These are phyloP conservation scores for Royoungia palumana DNA, from an alignment of 768 basidiomycete genomes.

Conservation along the genomic window DNA sequence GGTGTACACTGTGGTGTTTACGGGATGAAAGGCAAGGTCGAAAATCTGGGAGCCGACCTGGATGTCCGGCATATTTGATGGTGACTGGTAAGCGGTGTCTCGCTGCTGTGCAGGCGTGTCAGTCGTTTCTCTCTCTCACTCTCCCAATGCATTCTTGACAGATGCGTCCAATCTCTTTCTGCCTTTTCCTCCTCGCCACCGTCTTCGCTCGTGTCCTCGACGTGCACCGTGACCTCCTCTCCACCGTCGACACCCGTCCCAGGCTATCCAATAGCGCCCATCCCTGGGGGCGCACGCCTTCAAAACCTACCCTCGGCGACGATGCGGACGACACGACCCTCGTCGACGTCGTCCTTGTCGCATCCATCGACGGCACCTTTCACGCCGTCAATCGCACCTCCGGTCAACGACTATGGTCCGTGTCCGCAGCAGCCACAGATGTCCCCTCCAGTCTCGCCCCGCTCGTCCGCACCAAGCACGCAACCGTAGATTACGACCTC, in stretches of 20 bases:
- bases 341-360: conserved; percentile 81
- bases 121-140: neutral
- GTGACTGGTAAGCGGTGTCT: neutral
- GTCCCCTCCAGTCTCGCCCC: conserved; percentile 61
- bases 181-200: conserved; percentile 24
- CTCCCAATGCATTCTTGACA: conserved; percentile 16
- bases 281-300: conserved; percentile 3
- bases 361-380: conserved; percentile 91
- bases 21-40: conserved; percentile 86
- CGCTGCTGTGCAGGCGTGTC: too few species aligned
- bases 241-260: conserved; percentile 11
- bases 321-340: conserved; percentile 52
- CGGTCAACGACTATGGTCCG: conserved; percentile 84
- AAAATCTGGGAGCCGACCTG: conserved; percentile 77
- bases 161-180: conserved; percentile 35
- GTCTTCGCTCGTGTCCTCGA: conserved; percentile 34
- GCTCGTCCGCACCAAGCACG: conserved; percentile 69
- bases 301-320: conserved; percentile 11
- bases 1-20: conserved; percentile 63
- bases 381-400: conserved; percentile 90
- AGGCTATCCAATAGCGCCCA: conserved; percentile 10
- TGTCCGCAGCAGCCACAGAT: conserved; percentile 56
- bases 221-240: conserved; percentile 29
- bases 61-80: conserved; percentile 46
- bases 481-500: conserved; percentile 53